These are phyloP conservation scores for Cavenderia fasciculata DNA, from an alignment of 78 protist genomes.

Conservation along the genomic window DNA sequence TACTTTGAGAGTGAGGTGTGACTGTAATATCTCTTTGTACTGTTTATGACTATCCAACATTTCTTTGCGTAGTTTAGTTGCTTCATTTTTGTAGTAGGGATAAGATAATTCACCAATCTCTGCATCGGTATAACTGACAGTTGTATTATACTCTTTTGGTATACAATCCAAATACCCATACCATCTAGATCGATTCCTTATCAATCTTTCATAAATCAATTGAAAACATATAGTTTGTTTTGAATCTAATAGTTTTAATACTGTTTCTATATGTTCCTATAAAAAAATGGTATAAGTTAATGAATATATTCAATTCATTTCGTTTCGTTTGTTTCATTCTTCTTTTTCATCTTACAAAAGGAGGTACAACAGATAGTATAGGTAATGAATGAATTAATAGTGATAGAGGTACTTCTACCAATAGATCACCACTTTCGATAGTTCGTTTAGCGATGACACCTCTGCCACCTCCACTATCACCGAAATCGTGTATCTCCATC, in stretches of 20 bases:
- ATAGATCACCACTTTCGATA: slow-evolving; percentile 3
- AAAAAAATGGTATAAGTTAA: background rate
- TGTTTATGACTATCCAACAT: background rate
- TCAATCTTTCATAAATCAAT: slow-evolving; percentile 12
- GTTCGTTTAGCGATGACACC: slow-evolving; percentile 4
- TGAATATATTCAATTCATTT: background rate
- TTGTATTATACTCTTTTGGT: slow-evolving; percentile 26
- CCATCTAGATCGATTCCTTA: slow-evolving; percentile 31
- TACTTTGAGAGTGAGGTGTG: background rate
- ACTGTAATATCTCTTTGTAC: background rate
- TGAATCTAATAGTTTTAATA: background rate
- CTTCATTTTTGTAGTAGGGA: slow-evolving; percentile 20
- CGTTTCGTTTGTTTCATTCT: background rate
- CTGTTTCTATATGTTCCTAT: background rate
- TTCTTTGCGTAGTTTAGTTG: background rate
- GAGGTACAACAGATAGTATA: background rate
- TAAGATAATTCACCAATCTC: slow-evolving; percentile 18
- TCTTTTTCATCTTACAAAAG: background rate
- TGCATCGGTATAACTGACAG: slow-evolving; percentile 26
- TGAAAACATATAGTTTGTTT: slow-evolving; percentile 36
- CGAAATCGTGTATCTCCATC: background rate
- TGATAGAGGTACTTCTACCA: slow-evolving; percentile 25
- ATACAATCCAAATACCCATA: slow-evolving; percentile 5
- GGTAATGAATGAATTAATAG: background rate
- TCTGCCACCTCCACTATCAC: slow-evolving; percentile 18